Evolutionary conservation across 345 rosid genomes (phyloP), one percentile per base, ranked within the genome.

Genomic region (Eucalyptus microcorys): DNA sequence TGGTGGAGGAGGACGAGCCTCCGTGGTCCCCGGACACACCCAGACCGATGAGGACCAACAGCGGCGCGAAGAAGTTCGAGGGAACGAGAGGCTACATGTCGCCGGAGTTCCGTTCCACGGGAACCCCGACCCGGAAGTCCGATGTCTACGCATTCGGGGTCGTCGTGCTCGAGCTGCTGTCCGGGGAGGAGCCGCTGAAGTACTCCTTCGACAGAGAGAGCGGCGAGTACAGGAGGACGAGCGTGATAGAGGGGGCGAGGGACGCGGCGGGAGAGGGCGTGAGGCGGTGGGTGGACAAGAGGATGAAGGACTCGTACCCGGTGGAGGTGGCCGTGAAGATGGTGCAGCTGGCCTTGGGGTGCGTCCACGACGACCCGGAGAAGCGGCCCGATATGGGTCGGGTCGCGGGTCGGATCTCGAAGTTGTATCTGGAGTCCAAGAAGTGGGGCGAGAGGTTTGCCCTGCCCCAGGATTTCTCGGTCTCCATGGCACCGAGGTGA

Each of bases 81-180:
- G 96, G 96, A 43, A 92, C 93, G 14, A 92, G 93, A 53, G 96
- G 94, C 48, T 94, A 93, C 87, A 93, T 94, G 94, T 90, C 96
- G 87, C 95, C 94, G 10, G 94, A 93, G 90, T 91, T 92, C 80
- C 90, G 89, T 55, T 89, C 48, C 5, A 88, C 49, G 16, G 94
- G 95, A 47, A 37, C 86, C 21, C 88, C 90, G 88, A 90, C 91
- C 14, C 95, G 91, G 88, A 91, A 93, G 66, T 80, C 93, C 1
- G 96, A 94, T 88, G 95, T 93, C 84, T 94, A 91, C 86, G 95
- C 96, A 7, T 92, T 94, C 81, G 96, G 96, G 19, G 93, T 94
- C 42, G 94, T 94, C 88, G 76, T 94, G 6, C 83, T 94, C 88
- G 96, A 93, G 90, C 76, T 94, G 19, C 45, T 94, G 86, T 90